Evolutionary conservation across 768 basidiomycete species (phyloP), one percentile per base, ranked within the genome.

Genomic region (Termitomyces sp.): DNA sequence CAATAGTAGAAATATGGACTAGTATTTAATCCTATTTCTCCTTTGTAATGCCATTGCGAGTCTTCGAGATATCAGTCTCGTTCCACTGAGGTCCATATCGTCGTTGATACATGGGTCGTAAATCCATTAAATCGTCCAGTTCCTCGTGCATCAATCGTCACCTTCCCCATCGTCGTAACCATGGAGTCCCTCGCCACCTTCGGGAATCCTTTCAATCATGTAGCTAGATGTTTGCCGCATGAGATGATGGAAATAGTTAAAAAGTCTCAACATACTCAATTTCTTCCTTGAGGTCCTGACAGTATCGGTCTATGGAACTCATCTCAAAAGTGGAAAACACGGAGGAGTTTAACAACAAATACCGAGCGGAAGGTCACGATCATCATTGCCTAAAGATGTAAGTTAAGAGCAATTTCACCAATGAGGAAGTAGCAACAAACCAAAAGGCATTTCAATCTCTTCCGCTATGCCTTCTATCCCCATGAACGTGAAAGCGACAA

Each of bases 401-500:
- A 20, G n/a, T 44, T 52, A 7, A 59, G 38, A 39, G 28, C 16
- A 46, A 57, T 8, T 32, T 18, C 20, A 54, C 8, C 32, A 35
- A 38, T 8, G n/a, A 55, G 38, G 52, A 33, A 57, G 22, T 50
- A 32, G 24, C 49, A 28, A 73, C 79, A 51, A 63, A 89, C 94
- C 95, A 66, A 97, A 97, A 0, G 96, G 96, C 88, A 91, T 91
- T 73, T 97, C 95, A 66, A 96, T 94, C 73, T 94, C 88, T 62
- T 96, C 90, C 0, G 96, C 95, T 65, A 97, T 98, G 5, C 94
- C 94, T 78, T 97, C 95, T 55, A 98, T 92, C 18, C 94, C 82
- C 94, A 95, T 94, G 56, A 97, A 83, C 0, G 91, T 95, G 77
- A 96, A 94, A 8, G 92, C 87, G 33, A 95, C 89, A 15, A 91